Conservation (phyloP, 2,329 filamentous ascomycete species). For the Cladophialophora bantiana region DNA sequence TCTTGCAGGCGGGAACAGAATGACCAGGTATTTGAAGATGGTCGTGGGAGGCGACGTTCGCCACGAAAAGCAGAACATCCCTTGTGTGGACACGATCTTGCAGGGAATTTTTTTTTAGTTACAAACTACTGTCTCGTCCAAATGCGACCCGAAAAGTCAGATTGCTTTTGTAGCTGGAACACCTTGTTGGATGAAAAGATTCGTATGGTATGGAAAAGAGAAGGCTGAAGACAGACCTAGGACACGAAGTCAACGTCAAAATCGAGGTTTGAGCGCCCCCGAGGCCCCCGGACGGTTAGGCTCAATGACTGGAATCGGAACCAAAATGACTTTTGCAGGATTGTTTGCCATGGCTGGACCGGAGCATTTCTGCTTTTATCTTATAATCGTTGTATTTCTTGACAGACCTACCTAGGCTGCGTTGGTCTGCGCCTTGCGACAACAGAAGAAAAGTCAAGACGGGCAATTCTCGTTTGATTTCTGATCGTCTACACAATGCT, state of each 20-base stretch:
- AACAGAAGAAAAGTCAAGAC: neutral
- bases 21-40: neutral
- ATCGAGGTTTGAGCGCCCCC: neutral
- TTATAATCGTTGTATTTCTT: slow-evolving; percentile 1
- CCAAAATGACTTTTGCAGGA: slow-evolving; percentile 4
- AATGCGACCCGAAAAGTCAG: neutral
- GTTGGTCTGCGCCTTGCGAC: neutral
- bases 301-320: neutral
- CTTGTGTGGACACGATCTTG: neutral
- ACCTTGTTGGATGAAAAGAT: neutral
- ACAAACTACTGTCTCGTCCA: neutral
- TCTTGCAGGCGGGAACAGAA: neutral
- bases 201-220: neutral
- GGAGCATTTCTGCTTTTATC: slow-evolving; percentile 16
- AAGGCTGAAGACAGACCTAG: neutral
- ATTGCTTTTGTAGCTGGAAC: neutral
- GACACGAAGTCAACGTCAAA: neutral
- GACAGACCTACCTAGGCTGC: neutral
- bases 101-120: neutral
- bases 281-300: neutral
- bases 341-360: slow-evolving; percentile 22
- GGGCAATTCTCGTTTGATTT: neutral
- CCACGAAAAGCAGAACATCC: neutral
- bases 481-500: neutral
- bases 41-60: neutral